A percentile compares a stretch with the other conserved stretches of the same genome.
Evolutionary conservation across 2,329 filamentous ascomycete species (phyloP).

Genomic region (Hymenoscyphus scutula): DNA sequence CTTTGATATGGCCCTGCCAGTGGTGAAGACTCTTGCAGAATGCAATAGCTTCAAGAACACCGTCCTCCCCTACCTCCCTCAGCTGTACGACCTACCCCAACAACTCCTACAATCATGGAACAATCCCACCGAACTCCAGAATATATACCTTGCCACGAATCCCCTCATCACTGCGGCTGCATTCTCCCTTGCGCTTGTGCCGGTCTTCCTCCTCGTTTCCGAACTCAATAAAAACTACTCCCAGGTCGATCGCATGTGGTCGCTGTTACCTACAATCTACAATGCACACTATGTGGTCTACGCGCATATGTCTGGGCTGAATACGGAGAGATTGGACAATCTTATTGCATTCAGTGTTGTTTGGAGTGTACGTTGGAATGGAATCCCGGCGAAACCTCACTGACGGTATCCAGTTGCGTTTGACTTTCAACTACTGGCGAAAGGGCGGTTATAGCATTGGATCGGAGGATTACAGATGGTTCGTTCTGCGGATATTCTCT

Average conservation of each 20-base stretch:
- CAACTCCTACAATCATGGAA: slow-evolving; percentile 59
- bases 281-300: slow-evolving; percentile 82
- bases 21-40: slow-evolving; percentile 67
- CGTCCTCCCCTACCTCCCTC: slow-evolving; percentile 70
- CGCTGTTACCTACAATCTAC: slow-evolving; percentile 82
- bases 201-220: slow-evolving; percentile 70
- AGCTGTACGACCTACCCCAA: slow-evolving; percentile 68
- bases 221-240: slow-evolving; percentile 93
- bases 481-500: slow-evolving; percentile 18
- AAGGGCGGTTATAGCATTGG: slow-evolving; percentile 88
- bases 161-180: slow-evolving; percentile 75
- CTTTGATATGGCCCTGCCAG: slow-evolving; percentile 65
- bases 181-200: slow-evolving; percentile 67
- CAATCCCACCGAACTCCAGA: slow-evolving; percentile 59
- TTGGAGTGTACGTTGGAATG: slow-evolving; percentile 68
- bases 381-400: neutral
- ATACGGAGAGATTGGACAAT: slow-evolving; percentile 69
- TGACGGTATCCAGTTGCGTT: slow-evolving; percentile 62
- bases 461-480: slow-evolving; percentile 93
- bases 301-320: slow-evolving; percentile 71
- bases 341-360: slow-evolving; percentile 66
- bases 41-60: slow-evolving; percentile 74
- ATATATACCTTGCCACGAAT: slow-evolving; percentile 81
- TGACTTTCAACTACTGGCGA: slow-evolving; percentile 97
- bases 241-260: slow-evolving; percentile 94